Conservation (phyloP, 495 filamentous ascomycete genomes). For the Penicillium verhagenii region DNA sequence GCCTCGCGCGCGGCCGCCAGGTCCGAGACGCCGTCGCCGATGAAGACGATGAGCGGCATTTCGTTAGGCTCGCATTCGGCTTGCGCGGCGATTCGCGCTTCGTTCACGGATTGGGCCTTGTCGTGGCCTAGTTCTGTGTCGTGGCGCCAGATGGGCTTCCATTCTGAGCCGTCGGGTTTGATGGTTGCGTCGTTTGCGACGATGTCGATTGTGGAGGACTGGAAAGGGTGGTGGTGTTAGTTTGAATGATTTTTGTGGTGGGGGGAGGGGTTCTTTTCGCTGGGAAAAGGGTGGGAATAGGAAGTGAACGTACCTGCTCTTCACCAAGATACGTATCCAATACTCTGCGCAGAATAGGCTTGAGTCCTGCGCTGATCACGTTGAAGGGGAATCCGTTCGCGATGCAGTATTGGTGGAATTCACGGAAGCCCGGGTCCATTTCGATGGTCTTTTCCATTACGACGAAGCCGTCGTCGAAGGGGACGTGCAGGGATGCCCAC, state of each 20-base stretch:
- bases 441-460: slow-evolving; percentile 64
- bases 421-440: slow-evolving; percentile 64
- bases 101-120: slow-evolving; percentile 64
- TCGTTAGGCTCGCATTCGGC: slow-evolving; percentile 56
- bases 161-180: slow-evolving; percentile 54
- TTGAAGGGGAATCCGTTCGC: slow-evolving; percentile 68
- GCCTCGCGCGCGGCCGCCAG: slow-evolving; percentile 71
- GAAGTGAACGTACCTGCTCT: slow-evolving; percentile 48
- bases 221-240: neutral
- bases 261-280: neutral
- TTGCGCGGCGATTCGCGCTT: slow-evolving; percentile 55
- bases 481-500: slow-evolving; percentile 68
- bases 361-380: slow-evolving; percentile 70
- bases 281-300: too few species aligned
- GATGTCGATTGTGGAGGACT: slow-evolving; percentile 62
- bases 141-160: slow-evolving; percentile 73
- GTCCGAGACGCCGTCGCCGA: slow-evolving; percentile 77
- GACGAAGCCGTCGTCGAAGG: slow-evolving; percentile 72
- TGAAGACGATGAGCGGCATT: slow-evolving; percentile 71
- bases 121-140: slow-evolving; percentile 68
- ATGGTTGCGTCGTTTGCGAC: slow-evolving; percentile 71
- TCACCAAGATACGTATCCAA: slow-evolving; percentile 65
- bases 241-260: slow-evolving; percentile 4
- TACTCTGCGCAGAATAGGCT: slow-evolving; percentile 61
- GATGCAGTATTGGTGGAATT: slow-evolving; percentile 66